Evolutionary conservation across 2,329 filamentous ascomycete genomes (phyloP).

Genomic region (Fusarium lyarnte): DNA sequence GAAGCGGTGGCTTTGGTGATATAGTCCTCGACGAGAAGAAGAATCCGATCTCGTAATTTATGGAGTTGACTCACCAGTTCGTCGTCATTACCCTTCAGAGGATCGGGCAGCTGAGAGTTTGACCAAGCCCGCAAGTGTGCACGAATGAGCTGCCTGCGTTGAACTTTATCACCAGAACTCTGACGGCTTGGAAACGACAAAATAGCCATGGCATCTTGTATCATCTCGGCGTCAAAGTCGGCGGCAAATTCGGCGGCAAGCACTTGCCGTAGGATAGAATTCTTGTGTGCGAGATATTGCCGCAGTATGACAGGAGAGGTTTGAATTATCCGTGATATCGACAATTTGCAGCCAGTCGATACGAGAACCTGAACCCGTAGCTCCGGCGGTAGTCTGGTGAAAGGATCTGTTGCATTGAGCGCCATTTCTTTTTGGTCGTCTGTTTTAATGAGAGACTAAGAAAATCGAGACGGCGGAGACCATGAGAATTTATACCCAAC

Average conservation of each 20-base stretch:
- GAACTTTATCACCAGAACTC: neutral
- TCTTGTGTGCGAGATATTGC: constrained; percentile 5
- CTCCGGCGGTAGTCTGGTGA: constrained; percentile 8
- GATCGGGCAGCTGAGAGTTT: neutral
- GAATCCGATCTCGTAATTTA: neutral
- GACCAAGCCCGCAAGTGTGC: neutral
- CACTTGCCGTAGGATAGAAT: neutral
- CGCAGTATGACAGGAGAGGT: constrained; percentile 21
- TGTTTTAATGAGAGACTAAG: neutral
- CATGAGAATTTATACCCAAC: neutral
- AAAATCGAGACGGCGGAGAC: neutral
- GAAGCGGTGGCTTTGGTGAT: constrained; percentile 25
- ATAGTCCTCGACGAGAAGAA: constrained; percentile 27
- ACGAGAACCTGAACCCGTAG: neutral
- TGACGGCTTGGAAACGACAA: neutral
- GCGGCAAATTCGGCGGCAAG: constrained; percentile 6
- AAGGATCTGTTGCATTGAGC: constrained; percentile 1
- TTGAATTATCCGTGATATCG: neutral
- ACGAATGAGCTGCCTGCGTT: neutral
- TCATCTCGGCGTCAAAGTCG: constrained; percentile 17
- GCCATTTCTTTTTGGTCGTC: neutral
- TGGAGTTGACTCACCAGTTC: neutral
- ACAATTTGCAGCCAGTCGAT: neutral
- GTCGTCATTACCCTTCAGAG: neutral
- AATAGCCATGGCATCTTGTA: constrained; percentile 22